Evolutionary conservation across 2,329 filamentous ascomycete species (phyloP), one percentile per base, ranked within the genome.

Genomic region (Penicillium expansum): DNA sequence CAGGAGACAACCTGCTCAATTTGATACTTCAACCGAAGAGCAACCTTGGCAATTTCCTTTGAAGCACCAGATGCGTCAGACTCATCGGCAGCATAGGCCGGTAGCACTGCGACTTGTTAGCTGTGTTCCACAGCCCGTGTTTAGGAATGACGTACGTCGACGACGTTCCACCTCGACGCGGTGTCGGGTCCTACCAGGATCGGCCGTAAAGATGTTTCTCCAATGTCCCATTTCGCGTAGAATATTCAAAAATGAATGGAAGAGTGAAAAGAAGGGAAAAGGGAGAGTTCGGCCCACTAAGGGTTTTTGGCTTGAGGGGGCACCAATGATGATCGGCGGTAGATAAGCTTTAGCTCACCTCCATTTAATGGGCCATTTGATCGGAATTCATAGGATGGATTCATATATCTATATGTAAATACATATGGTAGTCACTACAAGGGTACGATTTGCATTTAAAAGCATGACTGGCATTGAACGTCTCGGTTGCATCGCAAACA

Each of bases 1-100:
- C 91, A 97, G 1, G 93, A 90, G 27, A 99, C 85, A 54, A 92
- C 88, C 71, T 92, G 85, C 75, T 96, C 92, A 67, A 99, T 86
- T 65, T 96, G 86, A 71, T 95, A 91, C 67, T 93, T 95, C 62
- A 99, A 81, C 56, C 92, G 90, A 16, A 99, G 83, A 27, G 92
- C 93, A 55, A 95, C 83, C 71, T 92, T 92, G 59, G 93, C 97
- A 60, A 97, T 92, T 67, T 94, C 88, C 58, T 83, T 80, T 13
- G 92, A 81, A 1, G 90, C 84, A 35, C 93, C 86, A 29, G 89
- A 86, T 11, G 90, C 86, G 41, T 85, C 63, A 22, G 71, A 57
- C 41, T 74, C 62, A 33, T 80, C 77, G 39, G 65, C 63, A 27
- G 57, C 63, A 60, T 75, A 73, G 29, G 71, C 58, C 37, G 78